A percentile compares a stretch with the other conserved stretches of the same genome.
Conservation (phyloP, 192 early-diverging fungal genomes). For the Polychytrium aggregatum region DNA sequence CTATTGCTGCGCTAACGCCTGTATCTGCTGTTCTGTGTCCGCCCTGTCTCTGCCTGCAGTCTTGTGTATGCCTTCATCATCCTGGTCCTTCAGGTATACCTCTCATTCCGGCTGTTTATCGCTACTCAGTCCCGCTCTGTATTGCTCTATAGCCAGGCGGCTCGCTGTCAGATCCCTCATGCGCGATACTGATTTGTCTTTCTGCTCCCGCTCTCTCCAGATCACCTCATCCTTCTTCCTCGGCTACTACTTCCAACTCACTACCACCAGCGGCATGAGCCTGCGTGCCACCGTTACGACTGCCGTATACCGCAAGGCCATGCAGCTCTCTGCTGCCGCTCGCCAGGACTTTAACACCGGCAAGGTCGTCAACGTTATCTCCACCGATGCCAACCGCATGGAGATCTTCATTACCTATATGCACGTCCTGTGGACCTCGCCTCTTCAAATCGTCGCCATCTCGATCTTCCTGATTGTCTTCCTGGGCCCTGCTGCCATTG, state of each 20-base stretch:
- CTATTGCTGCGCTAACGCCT: background rate
- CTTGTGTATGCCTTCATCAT: constrained; percentile 19
- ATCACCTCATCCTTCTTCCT: constrained; percentile 14
- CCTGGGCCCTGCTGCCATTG: constrained; percentile 30
- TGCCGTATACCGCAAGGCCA: constrained; percentile 46
- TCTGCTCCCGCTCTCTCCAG: too few species aligned
- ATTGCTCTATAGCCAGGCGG: too few species aligned
- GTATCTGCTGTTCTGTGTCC: constrained; percentile 2
- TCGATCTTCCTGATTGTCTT: constrained; percentile 24
- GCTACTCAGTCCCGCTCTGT: too few species aligned
- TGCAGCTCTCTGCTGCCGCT: constrained; percentile 36
- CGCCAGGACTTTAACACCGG: constrained; percentile 50
- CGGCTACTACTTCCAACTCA: constrained; percentile 30
- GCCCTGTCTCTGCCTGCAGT: background rate
- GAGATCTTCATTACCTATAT: constrained; percentile 33
- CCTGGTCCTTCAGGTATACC: too few species aligned
- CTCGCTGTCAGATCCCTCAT: too few species aligned
- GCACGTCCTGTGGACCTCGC: constrained; percentile 30
- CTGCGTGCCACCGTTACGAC: constrained; percentile 37
- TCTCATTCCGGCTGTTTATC: too few species aligned
- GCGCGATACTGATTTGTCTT: too few species aligned
- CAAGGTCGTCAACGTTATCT: constrained; percentile 51
- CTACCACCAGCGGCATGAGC: constrained; percentile 23
- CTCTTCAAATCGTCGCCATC: constrained; percentile 26
- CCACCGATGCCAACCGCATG: constrained; percentile 46